These are phyloP conservation scores for Neurospora africana DNA, from an alignment of 495 filamentous ascomycete species.

Conservation along the genomic window DNA sequence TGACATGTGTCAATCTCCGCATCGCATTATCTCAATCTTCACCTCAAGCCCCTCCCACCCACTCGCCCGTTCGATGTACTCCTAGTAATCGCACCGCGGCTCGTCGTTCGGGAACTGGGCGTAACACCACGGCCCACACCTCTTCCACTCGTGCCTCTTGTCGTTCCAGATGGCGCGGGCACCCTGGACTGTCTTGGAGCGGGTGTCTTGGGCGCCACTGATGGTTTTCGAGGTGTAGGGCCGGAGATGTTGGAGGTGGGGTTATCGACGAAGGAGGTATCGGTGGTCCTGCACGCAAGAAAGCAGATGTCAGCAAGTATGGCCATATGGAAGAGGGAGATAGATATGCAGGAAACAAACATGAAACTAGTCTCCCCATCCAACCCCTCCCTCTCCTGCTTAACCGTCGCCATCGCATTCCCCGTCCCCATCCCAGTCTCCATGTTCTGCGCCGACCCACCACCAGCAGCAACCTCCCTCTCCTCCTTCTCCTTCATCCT, in stretches of 20 bases:
- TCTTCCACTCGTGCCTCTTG: conserved; percentile 29
- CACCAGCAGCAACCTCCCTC: conserved; percentile 6
- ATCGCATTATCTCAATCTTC: not conserved
- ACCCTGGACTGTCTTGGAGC: conserved; percentile 38
- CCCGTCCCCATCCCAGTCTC: conserved; percentile 21
- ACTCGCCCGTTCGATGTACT: conserved; percentile 12
- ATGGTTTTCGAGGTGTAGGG: conserved; percentile 25
- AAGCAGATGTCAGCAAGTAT: not conserved
- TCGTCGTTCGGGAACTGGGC: conserved; percentile 34
- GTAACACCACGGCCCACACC: conserved; percentile 23
- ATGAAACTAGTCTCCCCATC: conserved; percentile 77
- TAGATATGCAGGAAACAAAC: conserved; percentile 27
- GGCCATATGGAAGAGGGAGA: not conserved
- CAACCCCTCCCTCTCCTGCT: conserved; percentile 12
- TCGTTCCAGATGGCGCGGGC: conserved; percentile 23
- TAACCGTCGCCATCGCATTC: not conserved
- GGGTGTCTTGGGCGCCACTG: conserved; percentile 40
- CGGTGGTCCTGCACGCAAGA: conserved; percentile 61
- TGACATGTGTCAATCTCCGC: not conserved
- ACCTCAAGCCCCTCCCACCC: conserved; percentile 27
- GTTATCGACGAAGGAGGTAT: conserved; percentile 89
- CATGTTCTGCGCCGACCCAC: not conserved
- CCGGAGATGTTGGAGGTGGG: conserved; percentile 52
- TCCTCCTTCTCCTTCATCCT: conserved; percentile 48
- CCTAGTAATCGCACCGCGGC: not conserved